Evolutionary conservation across 768 basidiomycete species (phyloP).

Genomic region (Ramaria sp.): DNA sequence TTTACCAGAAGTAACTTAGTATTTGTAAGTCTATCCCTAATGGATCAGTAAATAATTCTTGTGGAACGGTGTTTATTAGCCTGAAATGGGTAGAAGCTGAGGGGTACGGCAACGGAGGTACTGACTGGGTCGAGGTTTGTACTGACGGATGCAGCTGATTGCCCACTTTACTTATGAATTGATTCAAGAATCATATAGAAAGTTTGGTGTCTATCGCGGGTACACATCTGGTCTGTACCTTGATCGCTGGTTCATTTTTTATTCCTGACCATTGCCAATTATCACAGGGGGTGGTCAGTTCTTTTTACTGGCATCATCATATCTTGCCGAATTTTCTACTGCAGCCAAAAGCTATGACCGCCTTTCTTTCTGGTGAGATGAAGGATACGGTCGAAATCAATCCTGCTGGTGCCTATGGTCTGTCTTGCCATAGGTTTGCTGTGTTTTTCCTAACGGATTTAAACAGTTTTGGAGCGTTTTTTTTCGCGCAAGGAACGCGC

Average conservation of each 20-base stretch:
- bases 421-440: constrained; percentile 9
- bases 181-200: constrained; percentile 65
- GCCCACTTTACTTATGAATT: constrained; percentile 1
- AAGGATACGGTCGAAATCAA: constrained; percentile 83
- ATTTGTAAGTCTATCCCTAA: constrained; percentile 53
- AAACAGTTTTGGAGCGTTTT: constrained; percentile 68
- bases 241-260: background rate
- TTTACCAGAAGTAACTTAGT: constrained; percentile 32
- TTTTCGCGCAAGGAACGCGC: constrained; percentile 87
- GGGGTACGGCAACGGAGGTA: constrained; percentile 68
- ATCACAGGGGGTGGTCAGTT: constrained; percentile 59
- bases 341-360: constrained; percentile 88
- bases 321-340: background rate
- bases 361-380: constrained; percentile 94
- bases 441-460: constrained; percentile 13
- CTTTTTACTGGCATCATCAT: background rate
- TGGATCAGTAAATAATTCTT: background rate
- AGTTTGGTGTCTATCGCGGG: constrained; percentile 78
- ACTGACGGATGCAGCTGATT: background rate
- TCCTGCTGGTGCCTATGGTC: constrained; percentile 69
- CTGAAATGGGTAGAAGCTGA: constrained; percentile 96
- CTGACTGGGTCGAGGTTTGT: constrained; percentile 81
- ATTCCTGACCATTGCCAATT: background rate
- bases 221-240: constrained; percentile 58
- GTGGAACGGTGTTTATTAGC: constrained; percentile 26